These are phyloP conservation scores for Wickerhamiella cacticola DNA, from an alignment of 805 yeast genomes.

Conservation along the genomic window DNA sequence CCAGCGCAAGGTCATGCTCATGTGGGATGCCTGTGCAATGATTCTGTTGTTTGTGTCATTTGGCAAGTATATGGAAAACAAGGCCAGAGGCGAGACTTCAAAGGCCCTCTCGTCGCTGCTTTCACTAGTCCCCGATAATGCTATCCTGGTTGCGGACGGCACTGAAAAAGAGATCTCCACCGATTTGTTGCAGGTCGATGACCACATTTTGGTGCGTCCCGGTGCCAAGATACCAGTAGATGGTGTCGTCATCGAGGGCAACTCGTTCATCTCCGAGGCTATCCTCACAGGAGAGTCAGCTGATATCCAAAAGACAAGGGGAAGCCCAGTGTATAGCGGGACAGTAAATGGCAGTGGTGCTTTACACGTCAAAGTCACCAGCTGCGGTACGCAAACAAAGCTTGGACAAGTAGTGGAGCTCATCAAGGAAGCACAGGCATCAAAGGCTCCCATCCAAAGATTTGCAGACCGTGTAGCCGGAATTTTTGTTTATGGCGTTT, in stretches of 20 bases:
- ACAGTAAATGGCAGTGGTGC: constrained; percentile 73
- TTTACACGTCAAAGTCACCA: constrained; percentile 53
- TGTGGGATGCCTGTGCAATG: constrained; percentile 84
- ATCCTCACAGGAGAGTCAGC: constrained; percentile 82
- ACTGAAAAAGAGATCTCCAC: constrained; percentile 42
- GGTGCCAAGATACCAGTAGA: constrained; percentile 90
- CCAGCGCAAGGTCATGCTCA: constrained; percentile 21
- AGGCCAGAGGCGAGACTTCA: constrained; percentile 89
- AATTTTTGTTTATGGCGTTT: constrained; percentile 66
- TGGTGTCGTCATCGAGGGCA: constrained; percentile 67
- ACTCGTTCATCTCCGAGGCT: constrained; percentile 79
- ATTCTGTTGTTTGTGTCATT: constrained; percentile 68
- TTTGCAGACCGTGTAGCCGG: constrained; percentile 79
- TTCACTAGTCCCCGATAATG: constrained; percentile 66
- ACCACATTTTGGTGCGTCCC: constrained; percentile 64
- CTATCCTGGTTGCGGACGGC: constrained; percentile 40
- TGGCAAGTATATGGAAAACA: constrained; percentile 85
- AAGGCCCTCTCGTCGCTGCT: constrained; percentile 72
- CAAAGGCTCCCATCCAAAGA: constrained; percentile 82
- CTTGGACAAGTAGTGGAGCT: constrained; percentile 74
- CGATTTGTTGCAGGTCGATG: constrained; percentile 66
- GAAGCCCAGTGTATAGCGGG: constrained; percentile 72
- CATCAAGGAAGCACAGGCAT: constrained; percentile 80
- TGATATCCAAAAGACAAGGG: constrained; percentile 52
- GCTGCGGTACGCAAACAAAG: constrained; percentile 74